Percentiles rank a stretch among this genome's conserved stretches.
Evolutionary conservation across 345 rosid genomes (phyloP).

Genomic region (Iberis pinnata): DNA sequence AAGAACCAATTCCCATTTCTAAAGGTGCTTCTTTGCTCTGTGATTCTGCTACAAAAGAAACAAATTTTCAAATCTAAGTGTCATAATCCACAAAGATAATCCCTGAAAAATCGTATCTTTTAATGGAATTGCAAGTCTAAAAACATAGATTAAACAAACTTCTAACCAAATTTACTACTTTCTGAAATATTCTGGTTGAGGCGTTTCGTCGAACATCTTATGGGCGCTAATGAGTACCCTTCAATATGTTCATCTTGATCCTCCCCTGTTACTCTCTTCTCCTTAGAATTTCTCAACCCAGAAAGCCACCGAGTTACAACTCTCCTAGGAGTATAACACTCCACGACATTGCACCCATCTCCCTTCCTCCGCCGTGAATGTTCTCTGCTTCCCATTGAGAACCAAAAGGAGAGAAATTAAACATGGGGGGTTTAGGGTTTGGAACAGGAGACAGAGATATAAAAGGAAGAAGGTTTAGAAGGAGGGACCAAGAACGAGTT

Average conservation of each 20-base stretch:
- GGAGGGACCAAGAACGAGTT: constrained; percentile 25
- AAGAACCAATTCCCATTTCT: constrained; percentile 47
- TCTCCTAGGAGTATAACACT: constrained; percentile 29
- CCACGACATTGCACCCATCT: constrained; percentile 26
- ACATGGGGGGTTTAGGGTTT: constrained; percentile 8
- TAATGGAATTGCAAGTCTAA: background rate
- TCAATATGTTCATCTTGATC: background rate
- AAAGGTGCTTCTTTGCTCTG: constrained; percentile 31
- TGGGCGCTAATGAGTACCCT: constrained; percentile 2
- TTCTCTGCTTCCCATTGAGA: constrained; percentile 21
- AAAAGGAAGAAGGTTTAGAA: constrained; percentile 11
- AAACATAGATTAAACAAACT: constrained; percentile 1
- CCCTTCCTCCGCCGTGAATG: constrained; percentile 20
- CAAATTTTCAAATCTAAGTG: too few relatives aligned
- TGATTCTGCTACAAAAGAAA: too few relatives aligned
- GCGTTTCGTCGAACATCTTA: constrained; percentile 25
- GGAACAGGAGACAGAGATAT: constrained; percentile 12
- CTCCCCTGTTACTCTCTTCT: constrained; percentile 5
- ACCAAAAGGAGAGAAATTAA: background rate
- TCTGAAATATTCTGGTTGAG: constrained; percentile 1
- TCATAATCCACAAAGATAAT: too few relatives aligned
- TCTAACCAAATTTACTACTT: constrained; percentile 23
- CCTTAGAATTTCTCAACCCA: constrained; percentile 25
- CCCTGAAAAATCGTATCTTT: background rate
- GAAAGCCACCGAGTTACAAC: constrained; percentile 27